phyloP scores from a whole-genome alignment of 208 protist genomes.

The Crithidia brevicula region DNA sequence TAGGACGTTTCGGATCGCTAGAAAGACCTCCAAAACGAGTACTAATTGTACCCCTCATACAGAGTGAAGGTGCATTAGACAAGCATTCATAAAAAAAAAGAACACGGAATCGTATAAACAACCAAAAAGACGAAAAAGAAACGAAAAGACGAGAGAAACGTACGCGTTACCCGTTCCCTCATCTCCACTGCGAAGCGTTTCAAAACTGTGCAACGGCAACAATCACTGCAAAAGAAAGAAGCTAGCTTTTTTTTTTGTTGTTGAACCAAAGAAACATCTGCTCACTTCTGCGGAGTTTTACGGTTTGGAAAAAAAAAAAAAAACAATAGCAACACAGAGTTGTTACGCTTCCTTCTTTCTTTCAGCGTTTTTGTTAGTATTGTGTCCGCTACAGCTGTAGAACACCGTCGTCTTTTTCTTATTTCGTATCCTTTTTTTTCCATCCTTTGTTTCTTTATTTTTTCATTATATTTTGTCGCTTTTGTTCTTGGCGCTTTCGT shows the following conservation, averaged over 20 bases:
- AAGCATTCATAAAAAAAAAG: background rate
- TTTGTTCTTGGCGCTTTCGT: no score
- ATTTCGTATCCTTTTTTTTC: background rate
- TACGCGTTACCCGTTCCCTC: no score
- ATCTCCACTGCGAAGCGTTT: no score
- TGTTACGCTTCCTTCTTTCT: constrained; percentile 13
- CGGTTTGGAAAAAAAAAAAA: no score
- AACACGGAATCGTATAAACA: background rate
- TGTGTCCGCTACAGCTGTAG: no score
- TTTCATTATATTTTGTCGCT: no score
- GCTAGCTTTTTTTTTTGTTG: background rate
- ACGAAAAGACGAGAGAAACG: background rate
- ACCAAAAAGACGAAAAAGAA: background rate
- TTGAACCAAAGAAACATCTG: no score
- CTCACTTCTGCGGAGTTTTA: no score
- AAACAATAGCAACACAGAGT: no score
- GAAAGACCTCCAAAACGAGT: no score
- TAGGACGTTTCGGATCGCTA: no score
- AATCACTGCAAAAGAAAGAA: background rate
- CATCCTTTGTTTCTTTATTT: constrained; percentile 13
- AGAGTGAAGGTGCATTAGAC: constrained; percentile 2
- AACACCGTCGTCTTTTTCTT: background rate
- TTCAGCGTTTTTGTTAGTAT: background rate
- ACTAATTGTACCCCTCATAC: constrained; percentile 1
- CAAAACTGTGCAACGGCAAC: background rate